Base-by-base conservation (phyloP, 352 stramenopile genomes). In the Globisporangium solare region DNA sequence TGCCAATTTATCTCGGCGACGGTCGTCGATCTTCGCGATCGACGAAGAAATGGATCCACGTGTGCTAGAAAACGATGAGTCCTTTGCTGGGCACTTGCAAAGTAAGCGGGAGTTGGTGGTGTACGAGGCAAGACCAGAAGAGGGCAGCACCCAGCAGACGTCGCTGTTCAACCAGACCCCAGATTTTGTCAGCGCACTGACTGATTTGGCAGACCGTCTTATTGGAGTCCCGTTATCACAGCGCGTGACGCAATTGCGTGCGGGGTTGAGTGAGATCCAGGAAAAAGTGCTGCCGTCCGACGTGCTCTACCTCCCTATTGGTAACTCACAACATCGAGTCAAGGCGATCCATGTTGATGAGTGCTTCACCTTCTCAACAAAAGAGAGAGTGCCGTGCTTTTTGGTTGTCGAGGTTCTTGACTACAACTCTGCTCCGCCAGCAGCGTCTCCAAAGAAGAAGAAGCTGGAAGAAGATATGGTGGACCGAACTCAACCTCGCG, bases 331-430 rank as follows among this genome's bases (percentile, higher is more conserved):
- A 32, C 82, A 92, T 49, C 81, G 84, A 20, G 76, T 94, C 11
- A 91, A 91, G 50, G 65, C 68, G 5, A 77, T 94, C 60, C 66
- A 74, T 21, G 68, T 85, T 0, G 78, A 92, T 18, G 84, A 94
- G 57, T 88, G 79, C 54, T 92, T 92, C 53, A 81, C 79, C 8
- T 94, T 94, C 42, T 92, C 81, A 0, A 94, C 84, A 0, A 92
- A 92, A 37, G 79, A 92, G 47, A 74, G 84, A n/a, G 84, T 92
- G 39, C 84, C 84, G 12, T 94, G 89, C 49, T 87, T 94, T 24
- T 55, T 94, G 15, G 89, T 82, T 49, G 72, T 94, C 1, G 84
- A 94, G 46, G 84, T 94, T 7, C 63, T 94, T 40, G 83, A 94
- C 53, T 92, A 90, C 53, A 76, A 77, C 14, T 60, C 66, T 10